Percentiles rank a stretch among this genome's conserved stretches.
These are phyloP conservation scores for Rhodotorula paludigena DNA, from an alignment of 768 basidiomycete species.

Conservation along the genomic window DNA sequence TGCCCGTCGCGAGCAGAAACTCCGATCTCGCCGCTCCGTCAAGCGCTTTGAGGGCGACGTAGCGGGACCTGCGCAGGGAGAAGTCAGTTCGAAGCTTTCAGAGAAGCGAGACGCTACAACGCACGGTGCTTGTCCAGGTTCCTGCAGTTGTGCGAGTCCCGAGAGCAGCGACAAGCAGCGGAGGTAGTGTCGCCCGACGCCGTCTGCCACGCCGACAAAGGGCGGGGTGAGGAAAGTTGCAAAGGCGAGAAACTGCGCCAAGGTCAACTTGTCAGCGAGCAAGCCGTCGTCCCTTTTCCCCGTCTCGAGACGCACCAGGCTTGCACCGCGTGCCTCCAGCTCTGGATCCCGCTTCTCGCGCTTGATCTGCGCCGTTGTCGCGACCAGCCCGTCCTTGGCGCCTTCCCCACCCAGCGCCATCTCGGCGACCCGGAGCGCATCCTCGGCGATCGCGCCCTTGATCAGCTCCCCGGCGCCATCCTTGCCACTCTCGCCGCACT, in stretches of 20 bases:
- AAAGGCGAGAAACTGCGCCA: conserved; percentile 22
- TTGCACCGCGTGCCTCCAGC: conserved; percentile 23
- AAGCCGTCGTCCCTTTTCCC: fast-evolving
- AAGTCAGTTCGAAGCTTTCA: too few species aligned
- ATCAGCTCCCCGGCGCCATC: conserved; percentile 14
- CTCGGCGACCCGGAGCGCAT: conserved; percentile 20
- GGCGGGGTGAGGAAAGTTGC: conserved; percentile 18
- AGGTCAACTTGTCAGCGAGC: not conserved
- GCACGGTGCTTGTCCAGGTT: not conserved
- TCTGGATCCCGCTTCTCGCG: conserved; percentile 12
- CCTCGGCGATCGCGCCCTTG: conserved; percentile 29
- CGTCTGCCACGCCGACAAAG: conserved; percentile 9
- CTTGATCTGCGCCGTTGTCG: not conserved
- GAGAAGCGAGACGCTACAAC: not conserved
- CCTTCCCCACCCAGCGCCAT: conserved; percentile 25
- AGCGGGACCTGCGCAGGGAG: not conserved
- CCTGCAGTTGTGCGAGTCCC: conserved; percentile 4
- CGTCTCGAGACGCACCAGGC: conserved; percentile 5
- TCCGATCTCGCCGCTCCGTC: conserved; percentile 23
- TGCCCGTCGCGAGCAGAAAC: conserved; percentile 8
- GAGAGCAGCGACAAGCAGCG: conserved; percentile 21
- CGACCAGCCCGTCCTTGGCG: not conserved
- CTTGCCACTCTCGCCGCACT: conserved; percentile 25
- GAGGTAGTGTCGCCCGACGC: conserved; percentile 22
- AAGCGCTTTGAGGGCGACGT: conserved; percentile 22